Base-by-base conservation (phyloP, 2,329 filamentous ascomycete genomes). In the Fusarium chuoi region DNA sequence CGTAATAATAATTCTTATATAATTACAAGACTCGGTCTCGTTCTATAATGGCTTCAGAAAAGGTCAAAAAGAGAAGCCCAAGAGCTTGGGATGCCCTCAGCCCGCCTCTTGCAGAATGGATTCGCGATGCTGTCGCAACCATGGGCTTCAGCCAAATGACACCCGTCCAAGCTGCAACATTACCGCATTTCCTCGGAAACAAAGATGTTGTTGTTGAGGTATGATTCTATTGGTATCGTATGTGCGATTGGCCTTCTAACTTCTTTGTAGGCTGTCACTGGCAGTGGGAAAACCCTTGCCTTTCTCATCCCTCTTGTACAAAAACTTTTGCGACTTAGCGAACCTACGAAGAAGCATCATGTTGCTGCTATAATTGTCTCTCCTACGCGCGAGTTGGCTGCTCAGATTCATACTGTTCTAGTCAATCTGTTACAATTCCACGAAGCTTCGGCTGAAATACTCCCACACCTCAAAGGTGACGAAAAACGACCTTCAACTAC, bases 171-270 rank as follows among this genome's bases (percentile, higher is more conserved):
- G 94, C 95, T 49, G 96, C 94, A 67, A 93, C 94, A 9, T 93
- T 98, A 75, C 94, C 95, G 18, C 89, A 98, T 58, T 96, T 98
- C 80, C 91, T 95, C 84, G 92, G 91, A 58, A 93, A 97, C 81
- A 97, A 97, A 79, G 95, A 98, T 82, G 94, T 97, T 9, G 95
- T 98, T 2, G 95, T 98, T 11, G 94, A 97, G 85, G 90, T 90
- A 80, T 52, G 80, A 62, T 33, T 2, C 7, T 8, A 1, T 0
- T 2, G 4, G 6, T 30, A 11, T 15, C 7, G 13, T 6, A 7
- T 41, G 12, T 45, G 7, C 2, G 20, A 52, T n/a, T 39, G 35
- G 38, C 6, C 14, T 15, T 28, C 44, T 73, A n/a, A 63, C 41
- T 41, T 49, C 28, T 30, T 30, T 63, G 33, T 35, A 92, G 87